Evolutionary conservation across 495 filamentous ascomycete genomes (phyloP).

Genomic region (Annulohypoxylon stygium): DNA sequence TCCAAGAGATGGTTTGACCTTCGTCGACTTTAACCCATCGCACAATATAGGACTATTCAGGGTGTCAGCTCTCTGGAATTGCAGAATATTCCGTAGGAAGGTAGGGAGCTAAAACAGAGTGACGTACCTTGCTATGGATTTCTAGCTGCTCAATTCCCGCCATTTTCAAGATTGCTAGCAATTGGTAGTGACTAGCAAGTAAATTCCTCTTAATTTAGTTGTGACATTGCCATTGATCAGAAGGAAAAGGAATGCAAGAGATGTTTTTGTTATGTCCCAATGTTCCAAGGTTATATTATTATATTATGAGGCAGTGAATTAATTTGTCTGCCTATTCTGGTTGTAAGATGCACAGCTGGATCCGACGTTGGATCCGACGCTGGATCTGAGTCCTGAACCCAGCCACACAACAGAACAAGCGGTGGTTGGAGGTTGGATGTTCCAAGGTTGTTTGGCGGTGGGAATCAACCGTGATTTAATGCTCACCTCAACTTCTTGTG

Average conservation of each 20-base stretch:
- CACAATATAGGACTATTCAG: slow-evolving; percentile 88
- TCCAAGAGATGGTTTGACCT: slow-evolving; percentile 96
- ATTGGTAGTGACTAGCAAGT: slow-evolving; percentile 15
- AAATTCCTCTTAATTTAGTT: neutral
- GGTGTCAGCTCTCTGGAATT: slow-evolving; percentile 21
- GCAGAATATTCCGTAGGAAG: neutral
- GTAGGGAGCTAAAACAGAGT: neutral
- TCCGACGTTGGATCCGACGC: neutral
- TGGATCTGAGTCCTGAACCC: neutral
- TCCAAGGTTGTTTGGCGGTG: neutral
- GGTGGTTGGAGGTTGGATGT: neutral
- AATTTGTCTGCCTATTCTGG: slow-evolving; percentile 25
- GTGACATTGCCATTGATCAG: slow-evolving; percentile 28
- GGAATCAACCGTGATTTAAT: slow-evolving; percentile 2
- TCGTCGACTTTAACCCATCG: slow-evolving; percentile 94
- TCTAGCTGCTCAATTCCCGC: slow-evolving; percentile 97
- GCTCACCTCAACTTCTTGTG: neutral
- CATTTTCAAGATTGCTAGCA: slow-evolving; percentile 63
- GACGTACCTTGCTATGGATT: slow-evolving; percentile 92
- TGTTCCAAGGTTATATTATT: neutral
- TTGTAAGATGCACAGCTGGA: neutral
- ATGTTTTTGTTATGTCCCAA: neutral
- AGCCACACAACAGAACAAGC: slow-evolving; percentile 20
- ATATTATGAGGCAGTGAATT: neutral
- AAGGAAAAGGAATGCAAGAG: neutral